Conservation (phyloP, 1,284 basidiomycete genomes). For the Malassezia restricta region DNA sequence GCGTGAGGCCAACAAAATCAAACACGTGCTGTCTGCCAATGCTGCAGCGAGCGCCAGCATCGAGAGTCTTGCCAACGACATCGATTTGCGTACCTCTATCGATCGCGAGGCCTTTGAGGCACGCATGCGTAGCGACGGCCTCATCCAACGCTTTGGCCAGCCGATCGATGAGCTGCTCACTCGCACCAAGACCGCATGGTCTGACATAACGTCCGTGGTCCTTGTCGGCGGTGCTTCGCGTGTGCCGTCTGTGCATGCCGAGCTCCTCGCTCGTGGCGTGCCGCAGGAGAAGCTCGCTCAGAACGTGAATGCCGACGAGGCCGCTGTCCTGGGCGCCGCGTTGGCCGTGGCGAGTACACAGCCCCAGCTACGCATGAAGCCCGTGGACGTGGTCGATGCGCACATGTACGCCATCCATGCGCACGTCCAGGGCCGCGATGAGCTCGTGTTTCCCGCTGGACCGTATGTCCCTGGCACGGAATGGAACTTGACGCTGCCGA, state of each 20-base stretch:
- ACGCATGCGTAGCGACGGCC: conserved; percentile 20
- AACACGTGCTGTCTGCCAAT: conserved; percentile 87
- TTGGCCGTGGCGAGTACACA: conserved; percentile 81
- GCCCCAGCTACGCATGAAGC: conserved; percentile 88
- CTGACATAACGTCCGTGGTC: conserved; percentile 72
- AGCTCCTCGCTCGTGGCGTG: conserved; percentile 33
- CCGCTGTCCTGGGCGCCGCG: conserved; percentile 79
- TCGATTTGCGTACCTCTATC: conserved; percentile 73
- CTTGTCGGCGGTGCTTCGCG: conserved; percentile 78
- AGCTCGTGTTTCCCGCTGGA: conserved; percentile 28
- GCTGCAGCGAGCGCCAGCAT: conserved; percentile 62
- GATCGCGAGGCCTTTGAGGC: conserved; percentile 65
- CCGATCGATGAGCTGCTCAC: conserved; percentile 61
- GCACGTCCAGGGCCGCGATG: conserved; percentile 20
- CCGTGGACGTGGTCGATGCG: conserved; percentile 66
- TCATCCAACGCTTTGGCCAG: conserved; percentile 22
- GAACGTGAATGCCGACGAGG: conserved; percentile 96
- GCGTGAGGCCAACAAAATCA: conserved; percentile 83
- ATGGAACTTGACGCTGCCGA: conserved; percentile 21
- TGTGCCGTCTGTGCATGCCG: conserved; percentile 77
- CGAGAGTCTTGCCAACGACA: conserved; percentile 77
- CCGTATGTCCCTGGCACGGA: conserved; percentile 18
- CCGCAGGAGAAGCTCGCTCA: conserved; percentile 48
- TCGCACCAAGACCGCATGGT: conserved; percentile 59
- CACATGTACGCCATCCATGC: conserved; percentile 34